Conservation (phyloP, 1,284 basidiomycete genomes). For the Ganoderma boninense region DNA sequence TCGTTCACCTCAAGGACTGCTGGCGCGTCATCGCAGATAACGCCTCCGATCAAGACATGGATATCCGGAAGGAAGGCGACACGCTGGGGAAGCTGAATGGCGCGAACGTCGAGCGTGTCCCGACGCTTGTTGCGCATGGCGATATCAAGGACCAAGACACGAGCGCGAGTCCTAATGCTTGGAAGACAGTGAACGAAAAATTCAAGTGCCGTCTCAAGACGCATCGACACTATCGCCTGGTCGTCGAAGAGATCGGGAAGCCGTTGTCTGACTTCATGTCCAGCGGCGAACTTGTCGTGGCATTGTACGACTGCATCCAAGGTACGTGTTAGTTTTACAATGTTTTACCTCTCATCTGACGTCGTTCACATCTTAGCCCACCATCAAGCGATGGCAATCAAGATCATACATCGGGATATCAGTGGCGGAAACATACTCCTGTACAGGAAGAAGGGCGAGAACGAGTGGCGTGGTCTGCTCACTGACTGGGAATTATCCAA, state of each 20-base stretch:
- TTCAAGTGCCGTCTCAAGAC: constrained; percentile 14
- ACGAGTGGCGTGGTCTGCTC: background rate
- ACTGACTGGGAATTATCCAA: constrained; percentile 24
- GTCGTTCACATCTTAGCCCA: background rate
- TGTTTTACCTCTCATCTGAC: background rate
- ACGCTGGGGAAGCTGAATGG: constrained; percentile 24
- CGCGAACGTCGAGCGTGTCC: constrained; percentile 27
- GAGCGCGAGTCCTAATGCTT: background rate
- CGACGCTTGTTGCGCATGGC: constrained; percentile 22
- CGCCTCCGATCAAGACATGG: background rate
- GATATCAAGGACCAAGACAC: constrained; percentile 20
- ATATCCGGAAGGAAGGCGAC: constrained; percentile 17
- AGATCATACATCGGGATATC: constrained; percentile 21
- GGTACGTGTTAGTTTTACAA: background rate
- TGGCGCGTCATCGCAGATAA: constrained; percentile 17
- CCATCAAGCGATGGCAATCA: background rate
- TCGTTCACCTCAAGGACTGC: constrained; percentile 23
- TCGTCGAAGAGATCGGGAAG: constrained; percentile 21
- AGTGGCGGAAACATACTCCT: constrained; percentile 24
- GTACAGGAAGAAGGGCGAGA: background rate
- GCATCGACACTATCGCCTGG: constrained; percentile 27
- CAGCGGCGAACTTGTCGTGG: background rate
- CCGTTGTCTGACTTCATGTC: constrained; percentile 16
- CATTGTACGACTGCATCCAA: background rate
- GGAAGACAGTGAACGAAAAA: background rate